Conservation (phyloP, 2,329 filamentous ascomycete species). For the Cordyceps tenuipes region DNA sequence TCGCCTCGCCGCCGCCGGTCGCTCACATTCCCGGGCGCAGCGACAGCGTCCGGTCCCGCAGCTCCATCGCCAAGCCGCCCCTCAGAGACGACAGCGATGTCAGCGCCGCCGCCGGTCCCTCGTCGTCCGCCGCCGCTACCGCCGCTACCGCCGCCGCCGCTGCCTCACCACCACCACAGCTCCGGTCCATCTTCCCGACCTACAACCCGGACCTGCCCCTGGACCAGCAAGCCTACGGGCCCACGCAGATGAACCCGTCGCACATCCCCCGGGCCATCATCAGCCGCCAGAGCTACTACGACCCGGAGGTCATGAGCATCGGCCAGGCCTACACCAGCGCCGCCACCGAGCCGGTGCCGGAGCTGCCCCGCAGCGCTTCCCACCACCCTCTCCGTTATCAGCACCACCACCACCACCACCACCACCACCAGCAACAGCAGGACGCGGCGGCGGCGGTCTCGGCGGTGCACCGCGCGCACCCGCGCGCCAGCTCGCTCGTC, state of each 20-base stretch:
- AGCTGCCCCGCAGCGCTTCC: neutral
- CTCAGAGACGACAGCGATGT: constrained; percentile 22
- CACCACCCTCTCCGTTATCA: neutral
- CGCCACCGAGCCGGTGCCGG: constrained; percentile 8
- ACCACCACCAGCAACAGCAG: neutral
- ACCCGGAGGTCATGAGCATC: constrained; percentile 12
- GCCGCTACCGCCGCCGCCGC: too few relatives aligned
- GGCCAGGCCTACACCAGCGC: constrained; percentile 3
- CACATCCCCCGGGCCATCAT: constrained; percentile 57
- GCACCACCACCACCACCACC: too few relatives aligned
- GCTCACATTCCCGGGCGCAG: constrained; percentile 36
- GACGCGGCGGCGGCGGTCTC: neutral
- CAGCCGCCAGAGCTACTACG: constrained; percentile 52
- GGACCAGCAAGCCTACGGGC: constrained; percentile 61
- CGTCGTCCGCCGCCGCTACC: constrained; percentile 20
- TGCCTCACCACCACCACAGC: constrained; percentile 33
- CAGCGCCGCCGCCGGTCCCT: neutral
- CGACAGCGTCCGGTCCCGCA: constrained; percentile 42
- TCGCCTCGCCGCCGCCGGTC: constrained; percentile 19
- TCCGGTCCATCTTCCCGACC: constrained; percentile 67
- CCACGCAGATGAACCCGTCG: constrained; percentile 55
- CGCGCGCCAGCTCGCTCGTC: neutral
- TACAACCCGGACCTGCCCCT: constrained; percentile 62
- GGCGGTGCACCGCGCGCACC: neutral
- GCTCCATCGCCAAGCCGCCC: constrained; percentile 50